Evolutionary conservation across 2,329 filamentous ascomycete species (phyloP), one percentile per base, ranked within the genome.

Genomic region (Whalleya microplaca): DNA sequence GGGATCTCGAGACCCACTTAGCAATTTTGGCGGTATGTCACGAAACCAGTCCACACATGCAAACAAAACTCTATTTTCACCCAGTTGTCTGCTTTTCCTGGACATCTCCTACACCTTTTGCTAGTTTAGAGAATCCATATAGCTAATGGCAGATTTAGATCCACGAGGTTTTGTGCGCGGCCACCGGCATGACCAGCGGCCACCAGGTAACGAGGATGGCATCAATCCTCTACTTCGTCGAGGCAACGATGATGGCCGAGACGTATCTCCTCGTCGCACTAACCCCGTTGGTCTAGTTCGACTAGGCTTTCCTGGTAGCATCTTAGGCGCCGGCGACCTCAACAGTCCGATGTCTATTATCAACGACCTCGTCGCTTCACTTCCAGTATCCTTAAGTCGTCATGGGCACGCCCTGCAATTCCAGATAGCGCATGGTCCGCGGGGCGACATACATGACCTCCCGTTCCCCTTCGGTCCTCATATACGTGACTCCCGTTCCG

Each of bases 161-260:
- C 56, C 72, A 67, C 71, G 74, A 51, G 67, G 74, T 21, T 72
- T 78, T 74, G 78, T 84, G 63, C 75, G 80, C 58, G 74, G 77
- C 7, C 82, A 86, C 65, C 79, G 84, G 54, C 73, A 81, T 51
- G 80, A 80, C 45, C 77, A 76, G 19, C 78, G 82, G 29, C 76
- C 83, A 50, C 80, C 83, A 54, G 80, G 80, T 23, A 81, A 83
- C 32, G 92, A 96, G 62, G 93, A 97, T 70, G 92, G 92, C 2
- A 81, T 87, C 20, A 97, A 98, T 69, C 94, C 94, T 43, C 80
- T 98, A 12, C 84, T 98, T 51, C 89, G 92, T 62, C 88, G 91
- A 53, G 73, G 74, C 45, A 73, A 70, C 46, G 75, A 77, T 20
- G 66, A 74, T 21, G 72, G 69, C 21, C 75, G 76, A 53, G 81